Percentiles rank a stretch among this genome's conserved stretches.
These are phyloP conservation scores for Rhexocercosporidium sp. DNA, from an alignment of 2,329 filamentous ascomycete genomes.

Conservation along the genomic window DNA sequence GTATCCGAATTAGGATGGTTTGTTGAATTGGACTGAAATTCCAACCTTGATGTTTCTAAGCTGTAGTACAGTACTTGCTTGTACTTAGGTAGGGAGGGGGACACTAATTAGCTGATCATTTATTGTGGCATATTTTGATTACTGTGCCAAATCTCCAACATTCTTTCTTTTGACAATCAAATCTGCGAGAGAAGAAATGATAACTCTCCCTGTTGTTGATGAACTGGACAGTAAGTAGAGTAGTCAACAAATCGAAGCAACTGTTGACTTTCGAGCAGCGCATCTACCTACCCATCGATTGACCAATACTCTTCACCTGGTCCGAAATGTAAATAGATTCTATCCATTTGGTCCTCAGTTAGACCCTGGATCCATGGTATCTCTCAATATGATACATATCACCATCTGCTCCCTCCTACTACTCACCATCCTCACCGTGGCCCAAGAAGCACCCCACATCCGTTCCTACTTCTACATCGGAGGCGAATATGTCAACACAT, in stretches of 20 bases:
- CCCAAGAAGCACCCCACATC: not conserved
- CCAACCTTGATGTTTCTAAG: not conserved
- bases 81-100: too few relatives aligned
- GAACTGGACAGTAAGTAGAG: too few relatives aligned
- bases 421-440: not conserved
- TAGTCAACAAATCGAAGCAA: too few relatives aligned
- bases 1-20: too few relatives aligned
- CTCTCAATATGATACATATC: too few relatives aligned
- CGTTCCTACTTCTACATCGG: slow-evolving; percentile 37
- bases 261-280: too few relatives aligned
- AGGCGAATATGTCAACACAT: slow-evolving; percentile 32
- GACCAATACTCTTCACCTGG: too few relatives aligned
- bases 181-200: not conserved
- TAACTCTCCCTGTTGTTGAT: too few relatives aligned
- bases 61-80: not conserved
- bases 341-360: too few relatives aligned
- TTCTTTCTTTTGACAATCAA: not conserved
- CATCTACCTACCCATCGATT: too few relatives aligned
- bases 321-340: too few relatives aligned
- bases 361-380: too few relatives aligned
- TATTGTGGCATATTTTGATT: not conserved
- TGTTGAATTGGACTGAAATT: not conserved
- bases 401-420: not conserved
- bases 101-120: slow-evolving; percentile 3
- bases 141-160: not conserved